Evolutionary conservation across 2,329 filamentous ascomycete species (phyloP), one percentile per base, ranked within the genome.

Genomic region (Aspergillus carbonarius): DNA sequence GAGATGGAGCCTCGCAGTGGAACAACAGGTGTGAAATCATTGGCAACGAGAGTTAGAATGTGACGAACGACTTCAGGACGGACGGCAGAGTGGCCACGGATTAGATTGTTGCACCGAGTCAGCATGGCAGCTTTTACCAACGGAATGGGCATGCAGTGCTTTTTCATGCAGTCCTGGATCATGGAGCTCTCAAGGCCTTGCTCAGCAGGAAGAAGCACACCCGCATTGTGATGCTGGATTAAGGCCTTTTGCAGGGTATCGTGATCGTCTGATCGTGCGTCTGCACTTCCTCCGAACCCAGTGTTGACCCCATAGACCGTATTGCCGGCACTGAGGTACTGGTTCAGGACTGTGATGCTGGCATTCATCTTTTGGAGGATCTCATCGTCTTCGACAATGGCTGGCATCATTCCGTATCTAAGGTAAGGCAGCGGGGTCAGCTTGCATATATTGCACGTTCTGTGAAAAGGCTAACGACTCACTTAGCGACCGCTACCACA

Each of bases 251-350:
- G 85, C 12, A 88, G 74, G 4, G 76, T 23, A 72, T 65, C 40
- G 79, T 72, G 32, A 81, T 70, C 6, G 75, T 73, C 1, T 3
- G 84, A 87, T 3, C 85, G 79, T 0, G 81, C 79, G 66, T 88
- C 83, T n/a, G 87, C 87, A 54, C 82, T 87, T 25, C 86, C 87
- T 5, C 87, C 87, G 60, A 88, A 88, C 5, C 86, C 86, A 0
- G 87, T 89, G 62, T 86, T 89, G 46, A 88, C 84, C 10, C 85
- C 85, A 49, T 68, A 68, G 20, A 67, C 57, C 4, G 62, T 55
- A 13, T 57, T 54, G 4, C 61, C 64, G 10, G 50, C 32, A 0
- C 55, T 47, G 1, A 67, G 55, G 9, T 58, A 60, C 15, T 57
- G 25, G 4, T 58, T 37, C 2, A 67, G 56, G 4, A 61, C 15